Evolutionary conservation across 164 flowering plant species (phyloP).

Genomic region (Liquidambar formosana): DNA sequence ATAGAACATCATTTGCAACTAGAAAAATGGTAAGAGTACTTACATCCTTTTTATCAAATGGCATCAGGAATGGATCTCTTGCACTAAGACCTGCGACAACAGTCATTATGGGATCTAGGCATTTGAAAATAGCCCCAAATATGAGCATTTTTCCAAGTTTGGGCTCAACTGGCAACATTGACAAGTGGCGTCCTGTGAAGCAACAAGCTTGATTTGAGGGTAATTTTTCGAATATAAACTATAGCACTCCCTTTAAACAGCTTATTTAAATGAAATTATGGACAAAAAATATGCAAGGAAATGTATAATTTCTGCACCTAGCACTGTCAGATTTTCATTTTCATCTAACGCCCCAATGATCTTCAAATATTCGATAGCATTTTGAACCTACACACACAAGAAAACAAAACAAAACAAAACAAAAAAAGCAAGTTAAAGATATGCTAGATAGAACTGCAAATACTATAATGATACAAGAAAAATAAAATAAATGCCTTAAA

Average conservation of each 20-base stretch:
- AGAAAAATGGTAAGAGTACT: constrained; percentile 28
- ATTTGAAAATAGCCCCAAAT: constrained; percentile 83
- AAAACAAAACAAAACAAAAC: too few relatives aligned
- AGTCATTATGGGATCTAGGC: constrained; percentile 86
- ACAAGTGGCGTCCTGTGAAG: constrained; percentile 77
- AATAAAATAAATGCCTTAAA: neutral
- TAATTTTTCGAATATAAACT: neutral
- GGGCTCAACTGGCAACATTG: constrained; percentile 97
- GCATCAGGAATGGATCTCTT: constrained; percentile 90
- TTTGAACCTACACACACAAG: constrained; percentile 96
- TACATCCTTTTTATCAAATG: constrained; percentile 92
- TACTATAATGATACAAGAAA: neutral
- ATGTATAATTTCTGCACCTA: constrained; percentile 48
- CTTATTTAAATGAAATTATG: neutral
- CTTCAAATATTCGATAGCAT: constrained; percentile 90
- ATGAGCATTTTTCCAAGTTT: constrained; percentile 99
- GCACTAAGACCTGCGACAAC: constrained; percentile 94
- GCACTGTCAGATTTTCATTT: constrained; percentile 74
- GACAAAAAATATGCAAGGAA: neutral
- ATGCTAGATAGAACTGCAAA: neutral
- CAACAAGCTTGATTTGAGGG: neutral
- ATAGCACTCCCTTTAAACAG: neutral
- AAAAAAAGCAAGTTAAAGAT: constrained; percentile 3
- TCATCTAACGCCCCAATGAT: constrained; percentile 90
- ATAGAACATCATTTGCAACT: neutral